Conservation (phyloP, 2,329 filamentous ascomycete species). For the Calonectria hongkongensis region DNA sequence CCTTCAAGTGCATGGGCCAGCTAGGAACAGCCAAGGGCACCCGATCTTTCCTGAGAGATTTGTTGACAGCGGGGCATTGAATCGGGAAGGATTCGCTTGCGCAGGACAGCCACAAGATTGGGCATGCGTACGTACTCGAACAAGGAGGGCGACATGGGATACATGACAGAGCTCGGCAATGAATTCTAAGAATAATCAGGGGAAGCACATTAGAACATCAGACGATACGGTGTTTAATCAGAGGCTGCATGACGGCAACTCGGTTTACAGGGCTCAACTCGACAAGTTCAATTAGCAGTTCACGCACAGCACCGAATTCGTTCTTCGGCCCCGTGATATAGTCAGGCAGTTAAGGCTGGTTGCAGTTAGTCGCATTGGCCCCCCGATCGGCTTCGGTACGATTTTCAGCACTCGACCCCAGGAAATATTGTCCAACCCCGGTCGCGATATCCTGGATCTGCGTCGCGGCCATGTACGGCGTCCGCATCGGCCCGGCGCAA, state of each 20-base stretch:
- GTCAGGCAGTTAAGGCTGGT: not conserved
- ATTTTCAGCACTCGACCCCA: slow-evolving; percentile 19
- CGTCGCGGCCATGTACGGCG: not conserved
- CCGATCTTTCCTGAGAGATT: slow-evolving; percentile 31
- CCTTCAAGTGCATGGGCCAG: slow-evolving; percentile 19
- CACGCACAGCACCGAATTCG: slow-evolving; percentile 5
- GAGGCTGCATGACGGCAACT: slow-evolving; percentile 1
- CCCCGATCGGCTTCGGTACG: slow-evolving; percentile 18
- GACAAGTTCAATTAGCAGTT: slow-evolving; percentile 24
- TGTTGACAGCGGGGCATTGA: slow-evolving; percentile 31
- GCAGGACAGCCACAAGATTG: slow-evolving; percentile 36
- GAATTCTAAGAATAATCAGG: slow-evolving; percentile 19
- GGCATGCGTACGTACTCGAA: slow-evolving; percentile 32
- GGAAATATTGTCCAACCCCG: slow-evolving; percentile 18
- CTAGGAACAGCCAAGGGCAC: slow-evolving; percentile 10
- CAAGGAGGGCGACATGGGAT: slow-evolving; percentile 10
- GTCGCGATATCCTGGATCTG: slow-evolving; percentile 16
- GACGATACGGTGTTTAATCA: not conserved
- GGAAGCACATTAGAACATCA: not conserved
- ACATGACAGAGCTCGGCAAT: not conserved
- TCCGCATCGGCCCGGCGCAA: slow-evolving; percentile 5
- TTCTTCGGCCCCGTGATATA: slow-evolving; percentile 19
- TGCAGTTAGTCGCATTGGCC: slow-evolving; percentile 2
- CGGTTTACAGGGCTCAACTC: slow-evolving; percentile 6
- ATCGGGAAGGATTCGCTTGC: slow-evolving; percentile 29